phyloP scores from a whole-genome alignment of 1,139 yeast species.

The Candida dubliniensis region DNA sequence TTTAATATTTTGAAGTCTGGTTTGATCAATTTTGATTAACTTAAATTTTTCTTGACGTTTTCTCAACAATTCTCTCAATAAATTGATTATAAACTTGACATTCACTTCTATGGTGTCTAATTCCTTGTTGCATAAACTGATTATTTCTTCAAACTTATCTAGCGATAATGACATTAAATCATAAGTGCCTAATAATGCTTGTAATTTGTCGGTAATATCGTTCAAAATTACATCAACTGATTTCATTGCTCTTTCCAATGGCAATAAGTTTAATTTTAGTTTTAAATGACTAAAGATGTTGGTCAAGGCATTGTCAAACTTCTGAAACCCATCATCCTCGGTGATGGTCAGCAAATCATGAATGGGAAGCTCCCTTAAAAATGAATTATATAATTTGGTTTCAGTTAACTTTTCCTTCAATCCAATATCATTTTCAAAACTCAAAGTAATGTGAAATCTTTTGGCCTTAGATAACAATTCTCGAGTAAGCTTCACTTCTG shows the following conservation, averaged over 20 bases:
- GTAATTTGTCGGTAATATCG: conserved; percentile 32
- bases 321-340: conserved; percentile 30
- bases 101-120: conserved; percentile 33
- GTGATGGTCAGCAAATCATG: conserved; percentile 56
- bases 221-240: conserved; percentile 59
- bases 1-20: conserved; percentile 42
- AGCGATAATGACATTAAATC: conserved; percentile 30
- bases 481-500: conserved; percentile 59
- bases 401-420: conserved; percentile 55
- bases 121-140: conserved; percentile 19
- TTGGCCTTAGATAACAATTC: conserved; percentile 68
- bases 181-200: conserved; percentile 18
- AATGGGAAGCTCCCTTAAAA: conserved; percentile 72
- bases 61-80: conserved; percentile 74
- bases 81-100: conserved; percentile 37
- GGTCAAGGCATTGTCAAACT: conserved; percentile 44
- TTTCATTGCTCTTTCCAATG: conserved; percentile 61
- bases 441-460: conserved; percentile 74
- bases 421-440: conserved; percentile 73
- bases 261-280: conserved; percentile 55
- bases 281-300: conserved; percentile 63
- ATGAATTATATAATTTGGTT: conserved; percentile 56
- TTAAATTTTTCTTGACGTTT: conserved; percentile 74
- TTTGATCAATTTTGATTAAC: conserved; percentile 56
- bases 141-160: conserved; percentile 21